Conservation (phyloP, 148 eudicot genomes). For the Camellia japonica region DNA sequence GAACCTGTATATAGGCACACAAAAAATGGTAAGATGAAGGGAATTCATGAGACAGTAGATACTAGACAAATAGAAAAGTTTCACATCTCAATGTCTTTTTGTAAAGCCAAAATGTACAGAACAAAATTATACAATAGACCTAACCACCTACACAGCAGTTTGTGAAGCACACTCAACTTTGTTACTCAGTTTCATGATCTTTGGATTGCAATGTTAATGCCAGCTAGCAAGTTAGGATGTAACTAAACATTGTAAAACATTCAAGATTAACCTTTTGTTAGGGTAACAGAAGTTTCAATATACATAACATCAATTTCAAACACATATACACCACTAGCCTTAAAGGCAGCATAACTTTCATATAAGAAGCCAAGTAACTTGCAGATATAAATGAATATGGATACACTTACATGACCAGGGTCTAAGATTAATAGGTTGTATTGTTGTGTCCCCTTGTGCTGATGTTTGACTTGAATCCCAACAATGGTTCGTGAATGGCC, state of each 20-base stretch:
- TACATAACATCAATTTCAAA: background rate
- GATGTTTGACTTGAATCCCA: conserved; percentile 72
- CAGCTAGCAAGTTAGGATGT: conserved; percentile 5
- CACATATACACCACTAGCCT: background rate
- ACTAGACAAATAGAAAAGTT: conserved; percentile 3
- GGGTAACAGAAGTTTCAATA: background rate
- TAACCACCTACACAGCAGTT: background rate
- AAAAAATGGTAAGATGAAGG: background rate
- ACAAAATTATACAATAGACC: background rate
- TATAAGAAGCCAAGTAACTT: conserved; percentile 8
- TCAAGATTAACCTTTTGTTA: background rate
- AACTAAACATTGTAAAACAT: background rate
- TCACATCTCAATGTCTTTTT: background rate
- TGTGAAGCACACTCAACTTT: background rate
- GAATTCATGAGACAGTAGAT: background rate
- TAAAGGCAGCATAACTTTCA: background rate
- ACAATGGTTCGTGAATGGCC: conserved; percentile 98
- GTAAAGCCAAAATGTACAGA: too few species aligned
- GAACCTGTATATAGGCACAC: background rate
- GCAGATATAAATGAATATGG: conserved; percentile 6
- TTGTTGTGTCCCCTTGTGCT: conserved; percentile 48
- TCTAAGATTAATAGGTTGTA: conserved; percentile 77
- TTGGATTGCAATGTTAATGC: background rate
- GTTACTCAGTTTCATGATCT: background rate
- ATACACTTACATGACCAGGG: conserved; percentile 69